Percentiles rank a stretch among this genome's conserved stretches.
These are phyloP conservation scores for Saccharomyces hybrid DNA, from an alignment of 1,139 yeast genomes.

Conservation along the genomic window DNA sequence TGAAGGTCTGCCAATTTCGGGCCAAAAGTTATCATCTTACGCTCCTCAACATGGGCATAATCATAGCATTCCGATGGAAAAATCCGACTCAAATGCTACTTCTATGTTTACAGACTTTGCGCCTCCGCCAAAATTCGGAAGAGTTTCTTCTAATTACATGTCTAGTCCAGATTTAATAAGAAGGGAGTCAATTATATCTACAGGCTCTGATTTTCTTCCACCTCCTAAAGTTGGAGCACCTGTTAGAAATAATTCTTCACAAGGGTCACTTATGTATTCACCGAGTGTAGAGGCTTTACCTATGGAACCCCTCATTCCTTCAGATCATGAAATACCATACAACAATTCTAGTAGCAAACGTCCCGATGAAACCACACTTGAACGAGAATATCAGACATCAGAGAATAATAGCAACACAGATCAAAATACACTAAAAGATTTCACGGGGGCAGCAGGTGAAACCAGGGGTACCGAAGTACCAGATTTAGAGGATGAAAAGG, in stretches of 20 bases:
- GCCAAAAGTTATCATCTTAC: background rate
- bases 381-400: background rate
- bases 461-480: background rate
- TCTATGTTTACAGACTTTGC: conserved; percentile 3
- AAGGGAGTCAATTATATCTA: background rate
- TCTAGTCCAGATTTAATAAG: conserved; percentile 12
- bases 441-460: background rate
- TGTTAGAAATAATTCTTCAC: background rate
- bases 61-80: background rate
- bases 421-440: background rate
- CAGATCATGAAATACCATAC: background rate
- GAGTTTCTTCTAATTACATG: conserved; percentile 5
- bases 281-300: background rate
- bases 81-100: background rate
- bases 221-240: conserved; percentile 2
- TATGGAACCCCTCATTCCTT: background rate
- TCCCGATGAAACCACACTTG: background rate
- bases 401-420: background rate
- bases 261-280: background rate
- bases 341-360: background rate
- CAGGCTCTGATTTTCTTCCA: conserved; percentile 1
- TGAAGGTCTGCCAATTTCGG: background rate
- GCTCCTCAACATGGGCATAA: conserved; percentile 1
- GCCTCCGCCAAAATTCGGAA: conserved; percentile 6
- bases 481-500: background rate